These are phyloP conservation scores for Candida mesenterica DNA, from an alignment of 1,139 yeast species.

Conservation along the genomic window DNA sequence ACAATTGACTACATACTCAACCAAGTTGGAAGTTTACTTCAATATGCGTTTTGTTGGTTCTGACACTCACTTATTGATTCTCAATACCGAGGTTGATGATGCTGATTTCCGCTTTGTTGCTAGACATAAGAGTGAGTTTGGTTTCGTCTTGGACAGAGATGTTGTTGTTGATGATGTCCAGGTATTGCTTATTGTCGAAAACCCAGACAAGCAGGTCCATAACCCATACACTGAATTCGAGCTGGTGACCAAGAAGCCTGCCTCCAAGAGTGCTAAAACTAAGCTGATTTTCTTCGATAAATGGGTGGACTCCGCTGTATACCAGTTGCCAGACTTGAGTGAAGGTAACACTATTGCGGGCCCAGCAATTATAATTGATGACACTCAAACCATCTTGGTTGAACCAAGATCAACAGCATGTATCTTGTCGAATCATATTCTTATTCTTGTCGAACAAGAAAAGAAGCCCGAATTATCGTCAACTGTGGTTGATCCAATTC, in stretches of 20 bases:
- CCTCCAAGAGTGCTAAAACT: slow-evolving; percentile 1
- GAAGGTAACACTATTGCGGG: slow-evolving; percentile 61
- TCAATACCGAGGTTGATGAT: slow-evolving; percentile 20
- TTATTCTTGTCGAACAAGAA: slow-evolving; percentile 35
- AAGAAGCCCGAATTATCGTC: slow-evolving; percentile 24
- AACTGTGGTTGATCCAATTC: slow-evolving; percentile 60
- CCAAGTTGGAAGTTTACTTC: slow-evolving; percentile 57
- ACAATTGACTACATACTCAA: slow-evolving; percentile 23
- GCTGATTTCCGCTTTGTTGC: slow-evolving; percentile 29
- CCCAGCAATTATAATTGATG: slow-evolving; percentile 83
- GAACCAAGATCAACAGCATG: slow-evolving; percentile 71
- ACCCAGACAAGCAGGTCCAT: slow-evolving; percentile 25
- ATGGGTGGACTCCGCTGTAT: slow-evolving; percentile 54
- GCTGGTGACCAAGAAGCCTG: slow-evolving; percentile 8
- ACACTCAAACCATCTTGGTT: slow-evolving; percentile 81
- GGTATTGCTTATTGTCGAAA: slow-evolving; percentile 42
- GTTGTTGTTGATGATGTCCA: slow-evolving; percentile 82
- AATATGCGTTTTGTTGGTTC: slow-evolving; percentile 86
- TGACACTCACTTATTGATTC: slow-evolving; percentile 78
- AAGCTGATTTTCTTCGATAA: slow-evolving; percentile 32
- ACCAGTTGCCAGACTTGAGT: slow-evolving; percentile 45
- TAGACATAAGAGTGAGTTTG: slow-evolving; percentile 40
- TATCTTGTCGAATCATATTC: slow-evolving; percentile 58
- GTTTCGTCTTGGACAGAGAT: slow-evolving; percentile 41
- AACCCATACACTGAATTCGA: slow-evolving; percentile 37